Evolutionary conservation across 2,329 filamentous ascomycete species (phyloP).

Genomic region (Tolypocladium amazonense): DNA sequence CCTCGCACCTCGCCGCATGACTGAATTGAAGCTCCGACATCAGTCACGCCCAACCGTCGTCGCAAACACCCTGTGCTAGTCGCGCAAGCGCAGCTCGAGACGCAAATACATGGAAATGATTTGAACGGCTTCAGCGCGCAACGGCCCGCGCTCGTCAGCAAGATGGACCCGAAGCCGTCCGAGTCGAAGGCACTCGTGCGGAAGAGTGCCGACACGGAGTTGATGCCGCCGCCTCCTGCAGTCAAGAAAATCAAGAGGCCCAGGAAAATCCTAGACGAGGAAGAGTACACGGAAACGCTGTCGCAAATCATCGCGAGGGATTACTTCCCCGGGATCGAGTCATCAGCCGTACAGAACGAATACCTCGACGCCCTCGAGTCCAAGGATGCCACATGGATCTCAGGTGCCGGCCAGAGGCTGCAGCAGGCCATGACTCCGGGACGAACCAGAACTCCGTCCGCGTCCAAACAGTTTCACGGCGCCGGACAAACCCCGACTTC

Average conservation of each 20-base stretch:
- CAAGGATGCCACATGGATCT: conserved; percentile 76
- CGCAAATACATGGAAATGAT: background rate
- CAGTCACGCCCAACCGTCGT: background rate
- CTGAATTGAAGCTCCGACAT: background rate
- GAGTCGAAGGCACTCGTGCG: conserved; percentile 50
- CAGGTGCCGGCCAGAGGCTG: conserved; percentile 62
- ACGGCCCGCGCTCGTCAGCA: background rate
- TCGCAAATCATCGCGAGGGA: conserved; percentile 93
- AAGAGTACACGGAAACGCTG: conserved; percentile 80
- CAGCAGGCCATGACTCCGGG: conserved; percentile 75
- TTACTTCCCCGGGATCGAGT: conserved; percentile 87
- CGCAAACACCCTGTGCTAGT: background rate
- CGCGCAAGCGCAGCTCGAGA: background rate
- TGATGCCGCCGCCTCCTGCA: conserved; percentile 78
- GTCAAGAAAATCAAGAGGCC: conserved; percentile 88
- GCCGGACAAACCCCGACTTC: conserved; percentile 49
- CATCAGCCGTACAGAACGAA: conserved; percentile 80
- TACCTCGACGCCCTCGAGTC: conserved; percentile 88
- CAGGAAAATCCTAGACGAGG: conserved; percentile 80
- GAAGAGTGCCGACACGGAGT: conserved; percentile 58
- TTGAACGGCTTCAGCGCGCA: background rate
- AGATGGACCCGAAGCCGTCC: conserved; percentile 24
- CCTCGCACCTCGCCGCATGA: background rate
- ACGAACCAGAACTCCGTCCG: conserved; percentile 23
- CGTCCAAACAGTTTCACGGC: conserved; percentile 12